These are phyloP conservation scores for Bidens hawaiensis DNA, from an alignment of 140 eudicot species.

Conservation along the genomic window DNA sequence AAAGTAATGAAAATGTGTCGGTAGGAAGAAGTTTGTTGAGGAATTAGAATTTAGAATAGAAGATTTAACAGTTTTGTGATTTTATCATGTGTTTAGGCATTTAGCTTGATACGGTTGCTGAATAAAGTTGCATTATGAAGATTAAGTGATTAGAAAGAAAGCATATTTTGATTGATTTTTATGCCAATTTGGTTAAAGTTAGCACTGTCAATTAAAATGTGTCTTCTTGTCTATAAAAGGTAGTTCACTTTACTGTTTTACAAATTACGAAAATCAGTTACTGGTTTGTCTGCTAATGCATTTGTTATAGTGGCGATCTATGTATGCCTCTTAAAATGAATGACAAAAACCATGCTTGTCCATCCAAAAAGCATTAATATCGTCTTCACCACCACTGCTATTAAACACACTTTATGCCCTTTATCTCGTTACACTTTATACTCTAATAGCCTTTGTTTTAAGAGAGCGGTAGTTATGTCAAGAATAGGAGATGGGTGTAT, in stretches of 20 bases:
- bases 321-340: background rate
- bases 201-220: background rate
- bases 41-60: no score
- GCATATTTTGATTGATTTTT: background rate
- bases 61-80: slow-evolving; percentile 14
- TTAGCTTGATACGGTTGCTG: no score
- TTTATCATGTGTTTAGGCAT: no score
- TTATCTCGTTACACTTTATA: background rate
- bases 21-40: no score
- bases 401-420: background rate
- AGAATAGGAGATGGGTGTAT: background rate
- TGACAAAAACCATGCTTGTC: background rate
- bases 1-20: no score
- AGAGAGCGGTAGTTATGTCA: background rate
- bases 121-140: background rate
- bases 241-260: background rate
- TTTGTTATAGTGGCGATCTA: background rate
- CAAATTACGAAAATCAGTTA: background rate
- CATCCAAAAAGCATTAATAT: background rate
- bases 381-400: background rate
- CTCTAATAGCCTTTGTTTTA: background rate
- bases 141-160: background rate
- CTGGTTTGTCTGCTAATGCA: background rate
- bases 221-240: background rate
- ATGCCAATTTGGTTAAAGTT: slow-evolving; percentile 2